Evolutionary conservation across 306 rosid genomes (phyloP).

Genomic region (Pyrus pyrifolia): DNA sequence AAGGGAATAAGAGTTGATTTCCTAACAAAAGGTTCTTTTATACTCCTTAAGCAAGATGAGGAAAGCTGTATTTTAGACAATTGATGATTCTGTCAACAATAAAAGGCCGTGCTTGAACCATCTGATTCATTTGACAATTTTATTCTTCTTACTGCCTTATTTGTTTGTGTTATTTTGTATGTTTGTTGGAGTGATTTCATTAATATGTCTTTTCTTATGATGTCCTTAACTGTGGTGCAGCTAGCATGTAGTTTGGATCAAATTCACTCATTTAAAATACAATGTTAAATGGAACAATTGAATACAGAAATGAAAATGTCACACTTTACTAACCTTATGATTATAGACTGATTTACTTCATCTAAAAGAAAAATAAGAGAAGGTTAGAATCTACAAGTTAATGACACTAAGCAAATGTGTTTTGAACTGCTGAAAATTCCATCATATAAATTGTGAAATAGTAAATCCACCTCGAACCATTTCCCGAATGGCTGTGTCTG

Average conservation of each 20-base stretch:
- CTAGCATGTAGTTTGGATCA: background rate
- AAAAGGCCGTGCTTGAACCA: background rate
- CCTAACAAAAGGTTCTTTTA: background rate
- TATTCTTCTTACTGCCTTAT: background rate
- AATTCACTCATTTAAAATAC: background rate
- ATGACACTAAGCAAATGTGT: constrained; percentile 12
- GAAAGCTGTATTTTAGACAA: background rate
- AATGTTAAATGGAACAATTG: background rate
- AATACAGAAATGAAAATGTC: background rate
- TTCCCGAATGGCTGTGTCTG: constrained; percentile 88
- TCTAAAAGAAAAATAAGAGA: constrained; percentile 47
- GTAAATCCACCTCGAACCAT: constrained; percentile 72
- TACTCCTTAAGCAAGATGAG: background rate
- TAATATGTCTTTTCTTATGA: background rate
- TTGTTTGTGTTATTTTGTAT: background rate
- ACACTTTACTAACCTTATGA: constrained; percentile 70
- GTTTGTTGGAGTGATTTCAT: background rate
- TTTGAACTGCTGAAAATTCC: constrained; percentile 13
- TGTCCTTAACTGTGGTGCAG: background rate
- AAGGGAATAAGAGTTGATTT: background rate
- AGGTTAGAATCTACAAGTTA: constrained; percentile 19
- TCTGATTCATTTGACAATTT: background rate
- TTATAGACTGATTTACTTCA: constrained; percentile 95
- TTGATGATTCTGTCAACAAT: background rate
- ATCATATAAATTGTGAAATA: background rate